Base-by-base conservation (phyloP, 2,329 filamentous ascomycete genomes). In the Fusarium nurragi region DNA sequence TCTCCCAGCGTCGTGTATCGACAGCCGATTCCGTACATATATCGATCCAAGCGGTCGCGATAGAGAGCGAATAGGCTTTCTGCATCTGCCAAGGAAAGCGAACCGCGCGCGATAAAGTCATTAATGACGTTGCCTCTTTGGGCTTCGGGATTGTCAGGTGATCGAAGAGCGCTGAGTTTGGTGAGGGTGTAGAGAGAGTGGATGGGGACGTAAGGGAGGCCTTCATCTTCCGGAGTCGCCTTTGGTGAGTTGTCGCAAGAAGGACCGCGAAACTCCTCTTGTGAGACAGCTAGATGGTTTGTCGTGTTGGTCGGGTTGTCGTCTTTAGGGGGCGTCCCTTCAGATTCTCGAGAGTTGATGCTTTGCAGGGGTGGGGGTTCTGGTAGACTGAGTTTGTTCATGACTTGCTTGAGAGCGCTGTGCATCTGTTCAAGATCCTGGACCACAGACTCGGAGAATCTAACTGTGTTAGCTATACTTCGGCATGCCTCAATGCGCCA, bases 1-100 rank as follows among this genome's bases (percentile, higher is more conserved):
- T 81, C 82, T 0, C 80, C 80, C 3, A 86, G 73, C 7, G 81
- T 80, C 40, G 77, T 76, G 60, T 85, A 83, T 8, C 81, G 80
- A 18, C 83, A 77, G 18, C 84, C 81, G 14, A 86, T 83, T 3
- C 81, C 81, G 54, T 84, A 86, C 62, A 86, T 79, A 44, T 83
- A 80, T 44, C 82, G 79, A 53, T 85, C 84, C 54, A 85, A 79
- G 1, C 79, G 80, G 43, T 81, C 77, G 41, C 79, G 80, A 63
- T 84, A 86, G 12, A 84, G 76, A 4, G 76, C 72, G 64, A 85
- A 86, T 0, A 86, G 72, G 40, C 83, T 78, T 43, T 85, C 79
- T 0, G 84, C 84, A 55, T 85, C 83, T 4, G 78, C 75, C 5
- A 82, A 49, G 1, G 80, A 76, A 3, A 86, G 71, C 8, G 77